Base-by-base conservation (phyloP, 345 rosid species). In the Arabidopsis suecica region DNA sequence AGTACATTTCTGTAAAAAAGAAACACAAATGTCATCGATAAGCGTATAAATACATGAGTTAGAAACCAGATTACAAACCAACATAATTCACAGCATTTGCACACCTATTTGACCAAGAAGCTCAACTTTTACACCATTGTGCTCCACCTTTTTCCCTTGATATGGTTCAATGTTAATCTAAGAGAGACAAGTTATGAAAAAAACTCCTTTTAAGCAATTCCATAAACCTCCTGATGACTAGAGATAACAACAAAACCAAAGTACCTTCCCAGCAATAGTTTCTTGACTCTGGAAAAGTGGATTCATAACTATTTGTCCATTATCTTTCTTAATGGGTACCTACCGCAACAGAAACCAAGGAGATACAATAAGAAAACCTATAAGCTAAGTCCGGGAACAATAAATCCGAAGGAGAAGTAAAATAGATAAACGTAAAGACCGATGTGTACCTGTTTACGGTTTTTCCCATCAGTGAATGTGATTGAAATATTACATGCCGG, bases 51-150 rank as follows among this genome's bases (percentile, higher is more conserved):
- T 23, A 65, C 5, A 40, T 33, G 47, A 38, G 2, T 8, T 5
- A 3, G 54, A 45, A 77, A 65, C 25, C 12, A 12, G 14, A 30
- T 38, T 65, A 22, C 13, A 32, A 47, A 11, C 13, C 9, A 0
- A 38, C 18, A 54, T 5, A 50, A 72, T 40, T 22, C 33, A 53
- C 22, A 50, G 32, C 61, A 74, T 57, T 7, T 10, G 66, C 83
- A 72, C 61, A 89, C 97, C 96, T 81, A 92, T 95, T 81, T 95
- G 99, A 80, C 97, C 98, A 70, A 95, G 96, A 73, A 95, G 96
- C 78, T 95, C 98, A 78, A 92, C 87, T 86, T 92, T 95, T 14
- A 92, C 87, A 76, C 99, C 98, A 80, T 90, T 92, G 76, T 92
- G 99, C 66, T 95, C 99, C 61, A 92, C 87, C 75, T 90, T 95